Base-by-base conservation (phyloP, 1,284 basidiomycete genomes). In the Jaminaea rosea region DNA sequence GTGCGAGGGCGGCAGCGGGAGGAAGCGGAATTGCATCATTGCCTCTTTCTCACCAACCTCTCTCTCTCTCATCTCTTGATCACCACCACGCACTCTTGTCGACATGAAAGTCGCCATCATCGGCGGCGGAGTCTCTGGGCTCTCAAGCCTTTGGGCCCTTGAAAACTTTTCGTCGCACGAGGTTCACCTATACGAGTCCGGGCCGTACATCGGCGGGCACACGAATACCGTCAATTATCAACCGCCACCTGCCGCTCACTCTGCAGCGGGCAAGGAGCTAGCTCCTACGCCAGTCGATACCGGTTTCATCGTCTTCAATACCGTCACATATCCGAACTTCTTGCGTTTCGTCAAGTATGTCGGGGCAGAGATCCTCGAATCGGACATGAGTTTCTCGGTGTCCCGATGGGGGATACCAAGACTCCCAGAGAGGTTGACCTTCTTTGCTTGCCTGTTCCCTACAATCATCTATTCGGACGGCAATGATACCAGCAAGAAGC, bases 321-420 rank as follows among this genome's bases (percentile, higher is more conserved):
- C 84, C 0, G 78, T 78, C 36, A 87, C 85, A 0, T 88, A 88
- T 63, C 88, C 87, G 10, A 89, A 89, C 74, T 87, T 88, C 63
- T 77, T 86, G 36, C 80, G 80, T 28, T 87, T 88, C 70, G 78
- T 88, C 44, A 72, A 77, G n/a, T 69, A 78, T 26, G 77, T 82
- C 64, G 69, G 77, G 3, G 78, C 87, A 26, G 75, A 76, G 1
- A 79, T 82, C 29, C 65, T 82, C 21, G 78, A 79, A 4, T 86
- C 84, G 0, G 81, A 84, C 59, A 88, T 88, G 85, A 84, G 85
- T 0, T 88, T 90, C 72, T 80, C 81, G 53, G 81, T 89, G 31
- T 57, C 61, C 1, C 55, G 65, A 1, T 56, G 48, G 42, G 31
- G 21, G 4, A 23, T 6, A 5, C 8, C 46, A 8, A 19, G 28